Percentiles rank a stretch among this genome's conserved stretches.
Conservation (phyloP, 2,329 filamentous ascomycete genomes). For the Ophiosphaerella narmari region DNA sequence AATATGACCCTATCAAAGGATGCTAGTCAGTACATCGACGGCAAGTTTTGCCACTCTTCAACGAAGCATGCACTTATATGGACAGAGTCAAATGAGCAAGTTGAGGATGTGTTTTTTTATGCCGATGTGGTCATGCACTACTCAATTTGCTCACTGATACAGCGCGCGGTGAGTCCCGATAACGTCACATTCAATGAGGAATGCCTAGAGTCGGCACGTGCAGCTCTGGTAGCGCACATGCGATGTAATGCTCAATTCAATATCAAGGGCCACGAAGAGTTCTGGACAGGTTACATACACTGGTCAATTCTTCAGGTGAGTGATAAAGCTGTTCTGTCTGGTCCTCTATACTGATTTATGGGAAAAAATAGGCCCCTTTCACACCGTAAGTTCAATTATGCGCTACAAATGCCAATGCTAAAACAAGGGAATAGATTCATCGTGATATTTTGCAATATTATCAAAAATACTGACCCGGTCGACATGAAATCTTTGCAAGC, state of each 20-base stretch:
- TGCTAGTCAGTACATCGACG: constrained; percentile 15
- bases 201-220: constrained; percentile 38
- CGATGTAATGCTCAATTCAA: constrained; percentile 37
- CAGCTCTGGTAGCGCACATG: constrained; percentile 38
- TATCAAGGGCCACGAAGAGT: constrained; percentile 34
- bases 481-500: constrained; percentile 62
- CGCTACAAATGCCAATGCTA: neutral
- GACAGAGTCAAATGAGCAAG: constrained; percentile 17
- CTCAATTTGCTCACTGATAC: constrained; percentile 38
- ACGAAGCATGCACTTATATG: neutral
- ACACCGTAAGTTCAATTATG: constrained; percentile 42
- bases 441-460: constrained; percentile 54
- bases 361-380: constrained; percentile 52
- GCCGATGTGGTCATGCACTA: constrained; percentile 41
- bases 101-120: constrained; percentile 41
- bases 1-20: constrained; percentile 1
- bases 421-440: constrained; percentile 42
- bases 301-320: constrained; percentile 33
- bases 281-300: constrained; percentile 44
- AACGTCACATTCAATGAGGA: constrained; percentile 37
- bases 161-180: constrained; percentile 38
- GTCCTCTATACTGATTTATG: neutral
- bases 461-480: constrained; percentile 56
- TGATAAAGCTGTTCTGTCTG: neutral
- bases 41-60: constrained; percentile 4